These are phyloP conservation scores for Metschnikowia hibisci DNA, from an alignment of 805 yeast species.

Conservation along the genomic window DNA sequence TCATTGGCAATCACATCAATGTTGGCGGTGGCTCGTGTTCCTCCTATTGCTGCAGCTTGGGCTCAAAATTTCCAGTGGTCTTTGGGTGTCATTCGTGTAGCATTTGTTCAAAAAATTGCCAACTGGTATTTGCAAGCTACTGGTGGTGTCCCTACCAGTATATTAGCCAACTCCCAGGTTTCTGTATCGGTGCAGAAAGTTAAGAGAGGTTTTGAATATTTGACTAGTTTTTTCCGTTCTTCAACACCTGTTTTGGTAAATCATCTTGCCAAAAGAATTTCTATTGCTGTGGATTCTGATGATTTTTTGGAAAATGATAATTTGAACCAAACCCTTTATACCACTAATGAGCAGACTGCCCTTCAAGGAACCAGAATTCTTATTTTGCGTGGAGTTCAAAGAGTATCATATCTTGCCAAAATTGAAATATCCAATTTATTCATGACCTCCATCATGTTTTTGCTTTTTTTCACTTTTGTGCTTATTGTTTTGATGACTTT, in stretches of 20 bases:
- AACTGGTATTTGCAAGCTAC: conserved; percentile 95
- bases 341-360: conserved; percentile 65
- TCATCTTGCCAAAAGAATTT: conserved; percentile 25
- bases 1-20: conserved; percentile 85
- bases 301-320: conserved; percentile 42
- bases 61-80: conserved; percentile 96
- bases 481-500: conserved; percentile 51
- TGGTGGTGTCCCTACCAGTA: conserved; percentile 81
- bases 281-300: conserved; percentile 39
- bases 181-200: conserved; percentile 76
- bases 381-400: conserved; percentile 83
- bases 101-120: conserved; percentile 77
- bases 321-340: conserved; percentile 50
- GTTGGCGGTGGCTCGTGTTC: conserved; percentile 91
- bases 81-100: conserved; percentile 77
- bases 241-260: conserved; percentile 1
- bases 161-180: conserved; percentile 59
- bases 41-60: conserved; percentile 98
- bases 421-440: conserved; percentile 86
- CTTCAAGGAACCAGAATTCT: conserved; percentile 64
- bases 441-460: conserved; percentile 81
- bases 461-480: conserved; percentile 69
- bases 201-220: conserved; percentile 23
- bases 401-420: conserved; percentile 79
- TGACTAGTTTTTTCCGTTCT: conserved; percentile 7